phyloP scores from a whole-genome alignment of 768 basidiomycete species.

The Naganishia randhawae region DNA sequence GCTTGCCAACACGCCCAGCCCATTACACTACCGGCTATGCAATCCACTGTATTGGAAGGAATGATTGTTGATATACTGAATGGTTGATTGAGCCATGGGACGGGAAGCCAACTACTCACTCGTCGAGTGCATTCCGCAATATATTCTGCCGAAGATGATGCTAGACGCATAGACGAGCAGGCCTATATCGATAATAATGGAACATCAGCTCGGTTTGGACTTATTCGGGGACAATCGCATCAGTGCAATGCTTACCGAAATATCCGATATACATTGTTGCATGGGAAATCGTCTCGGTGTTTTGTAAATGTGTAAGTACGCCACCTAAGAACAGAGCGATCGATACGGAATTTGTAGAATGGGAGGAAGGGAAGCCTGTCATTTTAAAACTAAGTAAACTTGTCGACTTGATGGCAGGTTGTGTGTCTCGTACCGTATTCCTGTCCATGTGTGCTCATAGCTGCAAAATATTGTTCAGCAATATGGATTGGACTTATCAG shows the following conservation, averaged over 20 bases:
- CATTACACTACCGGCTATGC: conserved; percentile 53
- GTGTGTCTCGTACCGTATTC: conserved; percentile 36
- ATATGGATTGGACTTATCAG: background rate
- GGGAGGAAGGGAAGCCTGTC: conserved; percentile 85
- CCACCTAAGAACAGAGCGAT: conserved; percentile 70
- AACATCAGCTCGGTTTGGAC: background rate
- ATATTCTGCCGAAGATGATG: conserved; percentile 49
- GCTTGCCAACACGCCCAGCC: conserved; percentile 65
- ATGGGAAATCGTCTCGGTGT: background rate
- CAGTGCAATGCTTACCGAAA: background rate
- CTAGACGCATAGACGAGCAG: conserved; percentile 42
- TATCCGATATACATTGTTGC: conserved; percentile 22
- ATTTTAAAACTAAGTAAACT: conserved; percentile 16
- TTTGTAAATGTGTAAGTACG: conserved; percentile 35
- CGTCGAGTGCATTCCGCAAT: conserved; percentile 51
- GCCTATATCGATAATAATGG: conserved; percentile 25
- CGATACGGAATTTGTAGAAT: conserved; percentile 84
- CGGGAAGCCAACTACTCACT: conserved; percentile 36
- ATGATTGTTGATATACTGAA: background rate
- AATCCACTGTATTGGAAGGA: conserved; percentile 39
- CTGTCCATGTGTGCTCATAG: conserved; percentile 44
- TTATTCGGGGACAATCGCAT: background rate
- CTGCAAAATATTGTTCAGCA: conserved; percentile 28
- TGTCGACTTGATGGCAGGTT: no score
- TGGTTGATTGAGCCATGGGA: background rate